phyloP scores from a whole-genome alignment of 148 eudicot genomes.

The Arbutus unedo region DNA sequence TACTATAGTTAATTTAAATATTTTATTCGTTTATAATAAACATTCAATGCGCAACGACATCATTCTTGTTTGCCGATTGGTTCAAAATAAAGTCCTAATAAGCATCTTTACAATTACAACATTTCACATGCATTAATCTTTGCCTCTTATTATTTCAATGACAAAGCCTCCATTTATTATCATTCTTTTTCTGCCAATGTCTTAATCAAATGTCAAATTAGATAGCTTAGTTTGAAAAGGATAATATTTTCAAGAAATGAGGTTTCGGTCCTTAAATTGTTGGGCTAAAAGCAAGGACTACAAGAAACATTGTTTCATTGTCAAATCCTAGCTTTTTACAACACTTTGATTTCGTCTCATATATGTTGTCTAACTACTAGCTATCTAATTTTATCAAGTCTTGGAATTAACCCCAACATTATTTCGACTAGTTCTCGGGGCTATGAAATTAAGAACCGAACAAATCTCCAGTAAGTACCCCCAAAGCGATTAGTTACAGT shows the following conservation, averaged over 20 bases:
- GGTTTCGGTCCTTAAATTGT: neutral
- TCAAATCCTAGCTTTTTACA: neutral
- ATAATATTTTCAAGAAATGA: neutral
- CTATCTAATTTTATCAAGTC: neutral
- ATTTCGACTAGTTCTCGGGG: too few species aligned
- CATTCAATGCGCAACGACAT: too few species aligned
- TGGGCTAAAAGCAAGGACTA: neutral
- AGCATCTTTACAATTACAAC: neutral
- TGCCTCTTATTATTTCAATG: neutral
- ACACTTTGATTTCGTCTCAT: neutral
- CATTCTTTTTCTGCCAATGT: neutral
- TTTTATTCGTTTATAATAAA: too few species aligned
- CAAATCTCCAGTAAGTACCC: too few species aligned
- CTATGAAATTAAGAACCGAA: too few species aligned
- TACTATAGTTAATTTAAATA: too few species aligned
- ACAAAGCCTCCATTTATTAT: neutral
- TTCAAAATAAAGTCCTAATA: too few species aligned
- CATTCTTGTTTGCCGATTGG: too few species aligned
- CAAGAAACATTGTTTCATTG: neutral
- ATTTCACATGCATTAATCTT: neutral
- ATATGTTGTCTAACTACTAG: neutral
- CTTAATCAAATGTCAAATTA: neutral
- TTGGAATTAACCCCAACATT: too few species aligned
- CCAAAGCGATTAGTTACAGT: too few species aligned
- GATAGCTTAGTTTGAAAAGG: neutral